Evolutionary conservation across 495 filamentous ascomycete genomes (phyloP).

Genomic region (Corynascus novoguineensis): DNA sequence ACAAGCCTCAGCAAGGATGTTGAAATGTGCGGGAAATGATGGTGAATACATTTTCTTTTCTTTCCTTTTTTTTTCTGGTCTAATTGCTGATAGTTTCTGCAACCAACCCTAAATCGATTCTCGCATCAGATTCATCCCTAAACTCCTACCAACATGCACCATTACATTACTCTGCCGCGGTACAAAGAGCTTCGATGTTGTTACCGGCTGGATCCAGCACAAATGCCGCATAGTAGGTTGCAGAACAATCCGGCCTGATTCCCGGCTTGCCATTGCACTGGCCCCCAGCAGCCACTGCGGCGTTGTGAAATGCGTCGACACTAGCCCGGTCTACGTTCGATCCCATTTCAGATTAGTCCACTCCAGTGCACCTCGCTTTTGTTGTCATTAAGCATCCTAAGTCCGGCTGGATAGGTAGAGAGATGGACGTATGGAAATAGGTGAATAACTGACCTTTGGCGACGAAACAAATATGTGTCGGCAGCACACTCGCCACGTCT

Average conservation of each 20-base stretch:
- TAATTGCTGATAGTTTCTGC: too few relatives aligned
- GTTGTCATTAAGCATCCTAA: too few relatives aligned
- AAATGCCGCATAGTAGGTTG: conserved; percentile 48
- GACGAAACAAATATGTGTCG: conserved; percentile 16
- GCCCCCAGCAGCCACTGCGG: conserved; percentile 18
- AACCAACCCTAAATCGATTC: too few relatives aligned
- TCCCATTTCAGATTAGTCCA: background rate
- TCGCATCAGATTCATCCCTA: too few relatives aligned
- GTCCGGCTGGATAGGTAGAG: too few relatives aligned
- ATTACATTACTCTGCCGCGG: background rate
- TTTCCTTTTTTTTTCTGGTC: too few relatives aligned
- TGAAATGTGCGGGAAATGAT: too few relatives aligned
- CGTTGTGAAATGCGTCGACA: conserved; percentile 24
- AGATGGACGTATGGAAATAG: background rate
- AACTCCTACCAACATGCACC: too few relatives aligned
- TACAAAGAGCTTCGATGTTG: conserved; percentile 42
- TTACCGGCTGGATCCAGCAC: conserved; percentile 49
- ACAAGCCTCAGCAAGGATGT: too few relatives aligned
- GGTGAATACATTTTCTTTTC: too few relatives aligned
- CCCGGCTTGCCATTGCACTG: conserved; percentile 45
- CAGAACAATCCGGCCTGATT: conserved; percentile 32
- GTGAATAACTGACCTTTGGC: conserved; percentile 17
- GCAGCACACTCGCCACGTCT: background rate
- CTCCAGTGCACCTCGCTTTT: background rate
- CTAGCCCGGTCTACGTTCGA: conserved; percentile 12